Conservation (phyloP, 2,329 filamentous ascomycete species). For the Grosmannia serpens region DNA sequence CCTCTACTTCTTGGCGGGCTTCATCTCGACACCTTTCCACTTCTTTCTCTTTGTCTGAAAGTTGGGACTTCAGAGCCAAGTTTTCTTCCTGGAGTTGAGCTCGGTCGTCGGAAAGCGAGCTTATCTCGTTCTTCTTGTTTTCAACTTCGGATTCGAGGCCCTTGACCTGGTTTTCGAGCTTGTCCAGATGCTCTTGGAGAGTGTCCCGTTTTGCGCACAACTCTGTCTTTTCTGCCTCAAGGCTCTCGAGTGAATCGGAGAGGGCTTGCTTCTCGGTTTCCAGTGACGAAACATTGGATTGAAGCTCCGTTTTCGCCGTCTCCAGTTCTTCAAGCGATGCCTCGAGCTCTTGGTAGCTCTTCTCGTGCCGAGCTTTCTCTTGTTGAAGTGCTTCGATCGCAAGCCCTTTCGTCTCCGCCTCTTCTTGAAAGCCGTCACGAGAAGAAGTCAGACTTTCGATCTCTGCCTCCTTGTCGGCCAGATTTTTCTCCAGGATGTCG, state of each 20-base stretch:
- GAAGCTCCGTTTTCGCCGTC: not conserved
- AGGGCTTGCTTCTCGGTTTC: slow-evolving; percentile 1
- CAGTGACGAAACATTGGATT: not conserved
- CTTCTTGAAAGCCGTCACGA: not conserved
- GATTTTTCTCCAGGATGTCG: slow-evolving; percentile 1
- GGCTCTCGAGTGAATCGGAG: not conserved
- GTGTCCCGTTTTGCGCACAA: not conserved
- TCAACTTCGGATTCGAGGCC: not conserved
- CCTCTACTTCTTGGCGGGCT: not conserved
- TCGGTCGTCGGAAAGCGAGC: not conserved
- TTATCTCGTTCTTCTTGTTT: slow-evolving; percentile 2
- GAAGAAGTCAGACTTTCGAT: not conserved
- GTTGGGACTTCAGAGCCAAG: not conserved
- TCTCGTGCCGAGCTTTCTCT: not conserved
- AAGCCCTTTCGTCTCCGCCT: not conserved
- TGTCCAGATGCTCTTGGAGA: not conserved
- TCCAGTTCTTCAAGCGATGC: not conserved
- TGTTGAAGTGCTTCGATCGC: not conserved
- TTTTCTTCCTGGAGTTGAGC: not conserved
- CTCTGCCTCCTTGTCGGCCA: not conserved
- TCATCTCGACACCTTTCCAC: not conserved
- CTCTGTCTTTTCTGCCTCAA: slow-evolving; percentile 2
- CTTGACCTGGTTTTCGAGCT: not conserved
- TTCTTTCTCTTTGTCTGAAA: not conserved
- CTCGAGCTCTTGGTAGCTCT: not conserved